phyloP scores from a whole-genome alignment of 2,329 filamentous ascomycete species.

The Elsinoe fawcettii region DNA sequence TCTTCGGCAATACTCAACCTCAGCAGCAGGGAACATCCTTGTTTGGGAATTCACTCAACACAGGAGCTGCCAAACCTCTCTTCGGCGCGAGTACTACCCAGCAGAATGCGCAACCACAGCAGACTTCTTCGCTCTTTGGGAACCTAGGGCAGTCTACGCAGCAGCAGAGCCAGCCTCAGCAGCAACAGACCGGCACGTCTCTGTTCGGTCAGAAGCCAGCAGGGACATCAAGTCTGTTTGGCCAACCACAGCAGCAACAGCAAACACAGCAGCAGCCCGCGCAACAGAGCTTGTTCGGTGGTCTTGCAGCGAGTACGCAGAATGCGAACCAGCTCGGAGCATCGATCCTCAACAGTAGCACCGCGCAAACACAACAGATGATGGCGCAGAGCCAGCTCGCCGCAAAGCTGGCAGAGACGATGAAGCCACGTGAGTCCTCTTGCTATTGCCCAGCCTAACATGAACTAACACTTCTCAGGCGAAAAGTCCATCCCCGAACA shows the following conservation, averaged over 20 bases:
- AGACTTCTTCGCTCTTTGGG: constrained; percentile 25
- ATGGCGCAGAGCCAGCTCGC: constrained; percentile 9
- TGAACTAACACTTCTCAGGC: constrained; percentile 35
- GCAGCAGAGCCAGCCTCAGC: constrained; percentile 30
- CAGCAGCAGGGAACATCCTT: constrained; percentile 22
- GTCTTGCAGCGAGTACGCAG: constrained; percentile 23
- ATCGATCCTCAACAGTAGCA: constrained; percentile 24
- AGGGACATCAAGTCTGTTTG: constrained; percentile 31
- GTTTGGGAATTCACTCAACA: constrained; percentile 12
- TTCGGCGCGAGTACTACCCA: constrained; percentile 18
- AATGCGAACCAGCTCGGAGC: constrained; percentile 21
- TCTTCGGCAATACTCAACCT: constrained; percentile 29
- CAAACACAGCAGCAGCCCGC: constrained; percentile 21
- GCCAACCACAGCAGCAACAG: constrained; percentile 28
- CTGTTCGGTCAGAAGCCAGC: constrained; percentile 21
- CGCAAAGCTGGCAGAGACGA: constrained; percentile 12
- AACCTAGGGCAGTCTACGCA: constrained; percentile 23
- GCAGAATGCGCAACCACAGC: constrained; percentile 23
- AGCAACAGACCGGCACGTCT: constrained; percentile 33
- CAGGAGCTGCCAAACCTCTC: constrained; percentile 16
- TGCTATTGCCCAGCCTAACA: constrained; percentile 19
- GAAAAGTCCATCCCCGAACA: constrained; percentile 70
- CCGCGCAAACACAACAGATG: constrained; percentile 27
- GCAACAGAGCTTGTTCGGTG: constrained; percentile 21
- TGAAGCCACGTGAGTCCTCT: constrained; percentile 17